Base-by-base conservation (phyloP, 176 grass and related monocot genomes). In the Hsuehochloa calcarea region DNA sequence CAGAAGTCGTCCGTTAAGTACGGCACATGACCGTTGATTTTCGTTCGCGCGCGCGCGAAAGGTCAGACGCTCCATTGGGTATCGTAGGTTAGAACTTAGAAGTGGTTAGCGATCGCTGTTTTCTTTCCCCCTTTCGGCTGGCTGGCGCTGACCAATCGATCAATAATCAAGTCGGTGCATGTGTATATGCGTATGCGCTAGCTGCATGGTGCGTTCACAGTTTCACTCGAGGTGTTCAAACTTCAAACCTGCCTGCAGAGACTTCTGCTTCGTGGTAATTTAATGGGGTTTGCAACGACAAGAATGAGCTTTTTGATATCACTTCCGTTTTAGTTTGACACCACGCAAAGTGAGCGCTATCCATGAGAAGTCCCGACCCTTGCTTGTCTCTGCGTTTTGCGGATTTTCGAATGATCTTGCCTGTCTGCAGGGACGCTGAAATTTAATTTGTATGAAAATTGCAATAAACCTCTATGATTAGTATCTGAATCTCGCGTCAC, bases 1-100 rank as follows among this genome's bases (percentile, higher is more conserved):
- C 80, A 68, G 80, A 81, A 37, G 81, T 80, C 89, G 68, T 1
- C 61, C 75, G 85, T 91, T 85, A 83, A 78, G 80, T 78, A 44
- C 43, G 80, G 73, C 86, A 47, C 29, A 10, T 77, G 54, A 46
- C 72, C 10, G 62, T 70, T 63, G 86, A 78, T 64, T 83, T 83
- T 14, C 5, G 68, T 23, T 44, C 20, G 45, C 26, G 10, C 26
- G 16, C 34, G 17, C n/a, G 70, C 44, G 50, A 75, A 76, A 49
- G 47, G 85, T 87, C 85, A 87, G 71, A 75, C 1, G 79, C 66
- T 26, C 70, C 78, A 31, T 58, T 60, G 13, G 58, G 25, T 31
- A 47, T 2, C 41, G 29, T 68, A 20, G 79, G 65, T 60, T 34
- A 34, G 31, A 38, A 70, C 62, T 85, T 85, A 43, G n/a, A 68